Conservation (phyloP, 768 basidiomycete species). For the Tulasnella sp. region DNA sequence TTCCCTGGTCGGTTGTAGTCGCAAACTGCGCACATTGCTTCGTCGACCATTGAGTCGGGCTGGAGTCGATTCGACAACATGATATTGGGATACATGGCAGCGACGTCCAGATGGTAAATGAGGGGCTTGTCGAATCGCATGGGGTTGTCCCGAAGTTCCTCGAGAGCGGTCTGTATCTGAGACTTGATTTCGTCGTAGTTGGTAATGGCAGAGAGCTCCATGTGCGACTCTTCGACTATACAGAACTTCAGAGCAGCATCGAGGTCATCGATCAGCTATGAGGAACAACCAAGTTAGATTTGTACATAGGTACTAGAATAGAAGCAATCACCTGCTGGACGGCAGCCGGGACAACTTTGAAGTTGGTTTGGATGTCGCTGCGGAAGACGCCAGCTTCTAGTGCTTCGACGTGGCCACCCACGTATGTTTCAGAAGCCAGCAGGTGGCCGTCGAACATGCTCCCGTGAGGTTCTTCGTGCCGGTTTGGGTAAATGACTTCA, state of each 20-base stretch:
- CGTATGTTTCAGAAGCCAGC: constrained; percentile 96
- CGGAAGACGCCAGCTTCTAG: constrained; percentile 98
- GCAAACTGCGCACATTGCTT: constrained; percentile 95
- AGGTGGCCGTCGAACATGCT: constrained; percentile 95
- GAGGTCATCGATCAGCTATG: constrained; percentile 87
- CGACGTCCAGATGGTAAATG: constrained; percentile 98
- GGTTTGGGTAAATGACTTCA: constrained; percentile 95
- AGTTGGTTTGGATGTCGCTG: constrained; percentile 91
- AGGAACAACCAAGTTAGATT: constrained; percentile 6
- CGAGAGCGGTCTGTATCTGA: constrained; percentile 75
- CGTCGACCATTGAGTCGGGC: constrained; percentile 96
- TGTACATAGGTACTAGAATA: neutral
- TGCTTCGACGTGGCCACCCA: constrained; percentile 98
- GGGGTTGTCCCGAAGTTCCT: constrained; percentile 89
- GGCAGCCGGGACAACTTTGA: constrained; percentile 89
- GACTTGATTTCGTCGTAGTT: constrained; percentile 94
- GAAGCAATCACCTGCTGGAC: constrained; percentile 67
- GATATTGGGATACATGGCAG: constrained; percentile 99
- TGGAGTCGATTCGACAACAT: constrained; percentile 99
- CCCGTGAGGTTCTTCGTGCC: constrained; percentile 90
- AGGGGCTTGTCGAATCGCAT: constrained; percentile 87
- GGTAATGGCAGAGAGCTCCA: constrained; percentile 77
- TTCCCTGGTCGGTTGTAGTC: constrained; percentile 98
- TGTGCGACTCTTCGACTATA: constrained; percentile 81
- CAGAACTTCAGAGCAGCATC: constrained; percentile 91